phyloP scores from a whole-genome alignment of 2,329 filamentous ascomycete genomes.

The Colletotrichum musae region DNA sequence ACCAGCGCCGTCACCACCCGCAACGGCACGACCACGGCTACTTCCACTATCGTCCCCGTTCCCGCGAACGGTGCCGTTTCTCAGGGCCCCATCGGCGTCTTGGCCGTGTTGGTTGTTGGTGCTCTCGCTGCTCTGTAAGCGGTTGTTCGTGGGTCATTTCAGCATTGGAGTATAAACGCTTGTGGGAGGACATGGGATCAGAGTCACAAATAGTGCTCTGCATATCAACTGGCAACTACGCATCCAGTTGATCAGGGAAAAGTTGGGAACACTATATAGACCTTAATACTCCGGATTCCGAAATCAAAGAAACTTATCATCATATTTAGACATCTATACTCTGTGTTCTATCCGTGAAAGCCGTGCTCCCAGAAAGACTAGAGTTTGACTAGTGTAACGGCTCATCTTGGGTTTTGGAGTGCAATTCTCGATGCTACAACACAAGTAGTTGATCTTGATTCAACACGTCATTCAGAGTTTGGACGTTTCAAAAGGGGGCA shows the following conservation, averaged over 20 bases:
- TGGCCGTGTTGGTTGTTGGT: constrained; percentile 29
- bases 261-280: background rate
- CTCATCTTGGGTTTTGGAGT: too few species aligned
- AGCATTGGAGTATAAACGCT: background rate
- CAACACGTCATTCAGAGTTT: too few species aligned
- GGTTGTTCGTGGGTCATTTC: background rate
- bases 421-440: too few species aligned
- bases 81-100: constrained; percentile 23
- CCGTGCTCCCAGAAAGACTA: too few species aligned
- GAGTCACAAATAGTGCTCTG: background rate
- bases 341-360: background rate
- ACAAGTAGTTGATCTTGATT: too few species aligned
- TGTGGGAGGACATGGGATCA: background rate
- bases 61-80: constrained; percentile 24
- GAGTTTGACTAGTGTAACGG: too few species aligned
- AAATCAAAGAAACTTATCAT: background rate
- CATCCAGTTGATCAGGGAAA: too few species aligned
- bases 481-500: too few species aligned
- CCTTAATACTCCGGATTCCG: background rate
- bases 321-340: background rate
- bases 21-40: constrained; percentile 18
- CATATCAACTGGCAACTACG: too few species aligned
- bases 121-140: constrained; percentile 29
- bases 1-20: constrained; percentile 18
- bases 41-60: constrained; percentile 25